Conservation (phyloP, 106 monocot genomes). For the Phalaenopsis equestris region DNA sequence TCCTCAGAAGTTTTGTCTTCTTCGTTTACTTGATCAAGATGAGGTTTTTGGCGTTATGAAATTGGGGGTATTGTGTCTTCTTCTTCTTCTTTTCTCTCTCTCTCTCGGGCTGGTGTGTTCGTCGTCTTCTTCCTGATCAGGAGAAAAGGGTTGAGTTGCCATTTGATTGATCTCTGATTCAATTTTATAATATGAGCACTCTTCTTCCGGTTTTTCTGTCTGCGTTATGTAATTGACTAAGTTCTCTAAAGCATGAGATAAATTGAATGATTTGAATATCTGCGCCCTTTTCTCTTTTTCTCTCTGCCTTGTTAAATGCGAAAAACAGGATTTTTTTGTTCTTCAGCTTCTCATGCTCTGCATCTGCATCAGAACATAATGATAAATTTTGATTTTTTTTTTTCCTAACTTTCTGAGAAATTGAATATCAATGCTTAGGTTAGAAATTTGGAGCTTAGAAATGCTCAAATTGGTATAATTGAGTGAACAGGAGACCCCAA, state of each 20-base stretch:
- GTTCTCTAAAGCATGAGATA: background rate
- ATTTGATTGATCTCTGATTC: conserved; percentile 6
- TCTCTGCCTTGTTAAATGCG: background rate
- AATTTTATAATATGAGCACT: background rate
- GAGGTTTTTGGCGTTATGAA: background rate
- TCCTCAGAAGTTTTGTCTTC: conserved; percentile 9
- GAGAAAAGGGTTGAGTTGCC: background rate
- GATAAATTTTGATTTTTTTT: too few species aligned
- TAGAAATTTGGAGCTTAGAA: too few species aligned
- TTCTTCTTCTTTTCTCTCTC: background rate
- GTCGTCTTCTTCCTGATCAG: background rate
- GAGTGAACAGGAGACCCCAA: too few species aligned
- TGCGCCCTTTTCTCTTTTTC: background rate
- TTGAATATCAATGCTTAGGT: too few species aligned
- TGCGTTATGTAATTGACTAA: background rate
- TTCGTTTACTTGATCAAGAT: background rate
- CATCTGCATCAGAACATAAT: too few species aligned
- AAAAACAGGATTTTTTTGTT: background rate
- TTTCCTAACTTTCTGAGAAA: too few species aligned
- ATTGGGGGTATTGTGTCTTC: background rate
- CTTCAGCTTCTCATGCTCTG: too few species aligned
- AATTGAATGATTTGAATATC: background rate
- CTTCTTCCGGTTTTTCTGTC: background rate
- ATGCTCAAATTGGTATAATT: too few species aligned
- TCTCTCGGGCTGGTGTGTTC: background rate